Conservation (phyloP, 2,329 filamentous ascomycete species). For the Akanthomyces lecanii region DNA sequence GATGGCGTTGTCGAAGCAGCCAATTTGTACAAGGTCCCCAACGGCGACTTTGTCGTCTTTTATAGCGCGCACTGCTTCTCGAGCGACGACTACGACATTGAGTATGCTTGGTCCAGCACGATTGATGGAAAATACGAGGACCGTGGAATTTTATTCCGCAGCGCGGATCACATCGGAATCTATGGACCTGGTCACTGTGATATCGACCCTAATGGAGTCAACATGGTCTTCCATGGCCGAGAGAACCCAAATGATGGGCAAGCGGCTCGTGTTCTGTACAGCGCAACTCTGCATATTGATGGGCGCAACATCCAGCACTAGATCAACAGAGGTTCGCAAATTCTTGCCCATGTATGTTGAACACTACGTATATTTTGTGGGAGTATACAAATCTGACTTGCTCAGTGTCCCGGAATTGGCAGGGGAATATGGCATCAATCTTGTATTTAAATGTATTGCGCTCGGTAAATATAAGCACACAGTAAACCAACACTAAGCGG, state of each 20-base stretch:
- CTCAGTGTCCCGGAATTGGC: too few relatives aligned
- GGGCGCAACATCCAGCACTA: neutral
- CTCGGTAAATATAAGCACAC: neutral
- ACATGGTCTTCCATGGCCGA: constrained; percentile 18
- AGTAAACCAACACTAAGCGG: neutral
- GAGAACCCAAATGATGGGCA: neutral
- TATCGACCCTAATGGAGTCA: constrained; percentile 16
- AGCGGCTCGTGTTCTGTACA: constrained; percentile 10
- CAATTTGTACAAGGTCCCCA: constrained; percentile 14
- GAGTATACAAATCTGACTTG: too few relatives aligned
- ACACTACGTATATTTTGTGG: neutral
- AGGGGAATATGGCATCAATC: too few relatives aligned
- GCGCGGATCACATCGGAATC: constrained; percentile 7
- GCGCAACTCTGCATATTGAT: constrained; percentile 10
- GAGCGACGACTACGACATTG: constrained; percentile 15
- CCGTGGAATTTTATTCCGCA: constrained; percentile 8
- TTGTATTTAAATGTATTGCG: too few relatives aligned
- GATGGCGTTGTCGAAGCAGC: constrained; percentile 15
- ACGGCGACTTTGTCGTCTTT: constrained; percentile 16
- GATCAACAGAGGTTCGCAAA: neutral
- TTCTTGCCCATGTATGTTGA: neutral
- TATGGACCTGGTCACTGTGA: constrained; percentile 16
- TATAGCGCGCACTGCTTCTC: constrained; percentile 18
- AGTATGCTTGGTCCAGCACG: constrained; percentile 14
- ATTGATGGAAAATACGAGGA: constrained; percentile 13